A percentile compares a stretch with the other conserved stretches of the same genome.
Evolutionary conservation across 2,329 filamentous ascomycete genomes (phyloP).

Genomic region (Exophiala phaeomuriformis): DNA sequence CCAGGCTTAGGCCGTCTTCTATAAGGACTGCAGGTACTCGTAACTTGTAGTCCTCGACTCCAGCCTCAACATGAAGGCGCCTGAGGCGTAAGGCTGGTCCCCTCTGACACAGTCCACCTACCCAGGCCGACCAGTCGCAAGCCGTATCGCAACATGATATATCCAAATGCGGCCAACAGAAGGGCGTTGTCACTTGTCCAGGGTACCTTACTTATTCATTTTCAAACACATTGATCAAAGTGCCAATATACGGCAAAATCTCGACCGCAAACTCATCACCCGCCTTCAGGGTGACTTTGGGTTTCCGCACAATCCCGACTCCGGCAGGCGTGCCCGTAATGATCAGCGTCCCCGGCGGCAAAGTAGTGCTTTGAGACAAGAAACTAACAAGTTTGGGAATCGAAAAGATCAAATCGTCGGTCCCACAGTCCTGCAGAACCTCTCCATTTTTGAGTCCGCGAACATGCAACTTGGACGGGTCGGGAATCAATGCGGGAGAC

Average conservation of each 20-base stretch:
- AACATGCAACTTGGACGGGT: constrained; percentile 32
- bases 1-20: too few species aligned
- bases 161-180: too few species aligned
- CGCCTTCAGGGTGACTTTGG: constrained; percentile 35
- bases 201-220: constrained; percentile 11
- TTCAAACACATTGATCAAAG: constrained; percentile 37
- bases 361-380: constrained; percentile 35
- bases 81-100: too few species aligned
- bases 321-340: constrained; percentile 40
- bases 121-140: too few species aligned
- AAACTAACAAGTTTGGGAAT: constrained; percentile 34
- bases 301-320: constrained; percentile 38
- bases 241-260: constrained; percentile 44
- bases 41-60: too few species aligned
- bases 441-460: constrained; percentile 34
- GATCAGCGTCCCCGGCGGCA: constrained; percentile 36
- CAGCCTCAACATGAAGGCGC: too few species aligned
- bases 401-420: constrained; percentile 37
- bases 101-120: too few species aligned
- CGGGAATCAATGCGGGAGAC: constrained; percentile 28
- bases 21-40: too few species aligned
- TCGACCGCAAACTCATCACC: constrained; percentile 43
- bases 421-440: constrained; percentile 35
- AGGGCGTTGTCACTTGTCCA: too few species aligned
- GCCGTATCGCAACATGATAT: too few species aligned